Base-by-base conservation (phyloP, 148 eudicot species). In the Hydrangea macrophylla region DNA sequence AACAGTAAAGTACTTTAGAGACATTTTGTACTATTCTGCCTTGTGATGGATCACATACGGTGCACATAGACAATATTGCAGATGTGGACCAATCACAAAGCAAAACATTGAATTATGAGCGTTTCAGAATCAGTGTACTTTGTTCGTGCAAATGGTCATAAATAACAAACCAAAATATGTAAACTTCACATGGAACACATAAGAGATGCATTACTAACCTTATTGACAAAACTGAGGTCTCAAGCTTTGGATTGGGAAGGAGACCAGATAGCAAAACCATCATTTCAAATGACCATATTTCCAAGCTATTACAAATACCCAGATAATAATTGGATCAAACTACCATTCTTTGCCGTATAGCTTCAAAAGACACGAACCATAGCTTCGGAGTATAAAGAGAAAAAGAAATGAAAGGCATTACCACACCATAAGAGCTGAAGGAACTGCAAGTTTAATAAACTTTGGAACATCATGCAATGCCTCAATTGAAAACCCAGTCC, bases 341-440 rank as follows among this genome's bases (percentile, higher is more conserved):
- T 9, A 62, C 1, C 42, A 27, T n/a, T n/a, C 20, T 39, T 55
- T 2, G 10, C 17, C 25, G 23, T 56, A 33, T 2, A 11, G 18
- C 6, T 55, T 12, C 31, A 8, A 42, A n/a, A 0, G n/a, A 25
- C 26, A 2, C 22, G 6, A 39, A 8, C 24, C n/a, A 23, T 12
- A 35, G 20, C 11, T 15, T 28, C 13, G 9, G 36, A n/a, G n/a
- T n/a, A 22, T 12, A 22, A 10, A n/a, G 24, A n/a, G 9, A 44
- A 65, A 42, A 55, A 40, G 13, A 42, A 55, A 44, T 0, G 40
- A 2, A 26, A 9, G 27, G 0, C 12, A 7, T 66, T 72, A 87
- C 88, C 88, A 87, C 12, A 71, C 62, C 92, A 87, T 87, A 39
- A 82, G 18, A 70, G 92, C 82, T 2, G 92, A 80, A 62, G 92